Percentiles rank a stretch among this genome's conserved stretches.
These are phyloP conservation scores for Diplotaxis tenuifolia DNA, from an alignment of 345 rosid species.

Conservation along the genomic window DNA sequence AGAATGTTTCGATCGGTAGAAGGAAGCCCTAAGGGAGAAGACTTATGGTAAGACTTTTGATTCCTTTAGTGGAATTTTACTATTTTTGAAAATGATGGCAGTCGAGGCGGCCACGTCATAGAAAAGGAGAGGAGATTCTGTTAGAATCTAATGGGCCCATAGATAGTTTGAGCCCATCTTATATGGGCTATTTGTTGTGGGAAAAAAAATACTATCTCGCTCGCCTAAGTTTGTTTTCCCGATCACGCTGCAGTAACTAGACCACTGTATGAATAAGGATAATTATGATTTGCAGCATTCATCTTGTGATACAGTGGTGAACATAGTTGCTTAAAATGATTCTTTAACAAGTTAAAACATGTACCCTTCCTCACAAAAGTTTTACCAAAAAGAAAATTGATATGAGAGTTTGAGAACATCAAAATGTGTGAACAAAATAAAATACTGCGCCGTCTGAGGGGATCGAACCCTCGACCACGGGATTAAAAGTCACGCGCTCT, in stretches of 20 bases:
- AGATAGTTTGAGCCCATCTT: not conserved
- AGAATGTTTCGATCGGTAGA: not conserved
- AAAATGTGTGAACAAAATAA: too few species aligned
- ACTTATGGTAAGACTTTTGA: conserved; percentile 9
- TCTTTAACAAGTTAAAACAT: too few species aligned
- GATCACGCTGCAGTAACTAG: too few species aligned
- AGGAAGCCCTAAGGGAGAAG: conserved; percentile 27
- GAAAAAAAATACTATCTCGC: too few species aligned
- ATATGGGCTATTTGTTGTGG: not conserved
- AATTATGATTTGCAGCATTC: too few species aligned
- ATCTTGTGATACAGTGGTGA: too few species aligned
- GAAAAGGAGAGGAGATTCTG: not conserved
- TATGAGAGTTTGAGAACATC: too few species aligned
- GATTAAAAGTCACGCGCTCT: conserved; percentile 12
- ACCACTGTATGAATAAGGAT: too few species aligned
- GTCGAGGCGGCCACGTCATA: conserved; percentile 21
- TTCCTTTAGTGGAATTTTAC: conserved; percentile 26
- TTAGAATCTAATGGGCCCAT: not conserved
- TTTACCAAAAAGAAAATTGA: too few species aligned
- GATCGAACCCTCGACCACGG: conserved; percentile 12
- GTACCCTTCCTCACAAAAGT: too few species aligned
- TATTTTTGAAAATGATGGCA: not conserved
- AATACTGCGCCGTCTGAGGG: conserved; percentile 13
- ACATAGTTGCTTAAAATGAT: too few species aligned
- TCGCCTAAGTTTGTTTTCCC: too few species aligned